These are phyloP conservation scores for Grigorovia jiainica DNA, from an alignment of 805 yeast species.

Conservation along the genomic window DNA sequence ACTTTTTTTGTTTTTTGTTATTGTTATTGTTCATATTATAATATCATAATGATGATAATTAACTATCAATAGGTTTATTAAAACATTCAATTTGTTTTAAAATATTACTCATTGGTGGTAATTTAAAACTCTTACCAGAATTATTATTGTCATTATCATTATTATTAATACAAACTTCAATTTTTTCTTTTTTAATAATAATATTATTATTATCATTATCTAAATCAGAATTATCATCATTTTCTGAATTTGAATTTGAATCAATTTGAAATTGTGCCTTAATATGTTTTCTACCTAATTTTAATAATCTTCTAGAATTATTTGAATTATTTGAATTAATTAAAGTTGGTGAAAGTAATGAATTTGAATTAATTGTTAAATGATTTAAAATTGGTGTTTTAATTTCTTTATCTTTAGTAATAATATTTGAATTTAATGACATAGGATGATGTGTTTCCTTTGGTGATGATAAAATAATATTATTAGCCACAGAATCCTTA, in stretches of 20 bases:
- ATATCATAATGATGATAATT: no score
- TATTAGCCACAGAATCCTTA: neutral
- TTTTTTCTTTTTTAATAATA: conserved; percentile 10
- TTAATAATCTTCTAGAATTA: neutral
- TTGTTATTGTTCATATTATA: neutral
- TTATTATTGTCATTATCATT: no score
- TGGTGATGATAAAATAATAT: neutral
- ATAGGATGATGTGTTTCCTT: no score
- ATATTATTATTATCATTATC: conserved; percentile 6
- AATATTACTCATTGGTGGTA: conserved; percentile 23
- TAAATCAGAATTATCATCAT: conserved; percentile 4
- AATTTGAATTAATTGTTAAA: no score
- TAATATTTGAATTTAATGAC: no score
- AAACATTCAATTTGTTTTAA: conserved; percentile 18
- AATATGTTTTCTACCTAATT: neutral
- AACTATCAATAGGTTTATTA: conserved; percentile 24
- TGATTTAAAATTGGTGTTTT: neutral
- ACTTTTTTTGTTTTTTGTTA: no score
- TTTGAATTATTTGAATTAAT: neutral
- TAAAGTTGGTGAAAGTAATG: no score
- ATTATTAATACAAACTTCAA: conserved; percentile 3
- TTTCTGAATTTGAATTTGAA: conserved; percentile 2
- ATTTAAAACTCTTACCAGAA: conserved; percentile 8
- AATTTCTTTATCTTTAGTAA: no score
- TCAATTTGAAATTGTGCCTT: conserved; percentile 2